Evolutionary conservation across 371 early-diverging fungal genomes (phyloP), one percentile per base, ranked within the genome.

Genomic region (Batkoa obscura): DNA sequence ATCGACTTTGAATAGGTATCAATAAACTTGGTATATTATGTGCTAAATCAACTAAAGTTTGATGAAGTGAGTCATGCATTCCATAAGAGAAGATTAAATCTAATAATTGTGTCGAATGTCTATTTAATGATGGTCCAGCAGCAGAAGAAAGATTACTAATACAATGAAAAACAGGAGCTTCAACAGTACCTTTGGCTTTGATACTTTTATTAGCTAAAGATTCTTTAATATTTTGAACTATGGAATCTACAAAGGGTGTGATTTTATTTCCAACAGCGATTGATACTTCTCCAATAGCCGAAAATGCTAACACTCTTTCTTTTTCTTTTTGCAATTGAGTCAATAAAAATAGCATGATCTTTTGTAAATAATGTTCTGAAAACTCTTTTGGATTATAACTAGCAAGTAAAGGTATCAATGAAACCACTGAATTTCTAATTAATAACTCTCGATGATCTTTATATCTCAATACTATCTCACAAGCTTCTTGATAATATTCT

Each of bases 81-180:
- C 94, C 94, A 23, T 79, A 73, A 1, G 80, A 74, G 62, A 97
- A 92, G 85, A 97, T 93, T 49, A 86, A 69, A 59, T 92, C 93
- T 56, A 94, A 64, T 3, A 94, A 62, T 38, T 90, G 91, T 58
- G 84, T 85, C 67, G 93, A 73, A 62, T 92, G 74, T 60, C 80
- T 84, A 0, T 84, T 86, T 53, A 94, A 68, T 1, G 83, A 84
- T 38, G 85, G 90, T 13, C 94, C 94, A 46, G 95, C 84, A 2
- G 94, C 90, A 1, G 69, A 72, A 2, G 94, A 90, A 43, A 95
- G 72, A 79, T 83, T 83, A 39, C 85, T 80, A 52, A 94, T 82
- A 60, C 94, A 92, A 58, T 79, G 69, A 60, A 90, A 90, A 0
- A 85, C 73, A 3, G 87, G 76, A 1, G 78, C 69, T 58, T 88